Evolutionary conservation across 2,329 filamentous ascomycete genomes (phyloP).

Genomic region (Scleromitrula shiraiana): DNA sequence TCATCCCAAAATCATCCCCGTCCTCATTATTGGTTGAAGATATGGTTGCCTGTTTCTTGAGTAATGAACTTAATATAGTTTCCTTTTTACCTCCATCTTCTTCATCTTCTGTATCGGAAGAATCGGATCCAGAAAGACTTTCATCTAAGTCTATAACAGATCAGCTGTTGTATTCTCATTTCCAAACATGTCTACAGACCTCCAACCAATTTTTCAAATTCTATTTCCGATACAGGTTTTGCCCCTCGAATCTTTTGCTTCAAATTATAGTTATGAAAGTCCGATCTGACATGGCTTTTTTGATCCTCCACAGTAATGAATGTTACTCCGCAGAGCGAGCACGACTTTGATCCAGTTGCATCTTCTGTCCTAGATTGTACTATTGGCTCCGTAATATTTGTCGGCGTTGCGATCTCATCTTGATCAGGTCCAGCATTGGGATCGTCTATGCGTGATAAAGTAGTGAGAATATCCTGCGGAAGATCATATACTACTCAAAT

Average conservation of each 20-base stretch:
- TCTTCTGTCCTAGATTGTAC: slow-evolving; percentile 30
- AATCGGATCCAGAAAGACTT: slow-evolving; percentile 79
- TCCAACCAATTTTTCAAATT: slow-evolving; percentile 81
- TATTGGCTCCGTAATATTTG: slow-evolving; percentile 31
- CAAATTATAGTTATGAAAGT: slow-evolving; percentile 88
- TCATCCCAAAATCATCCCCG: slow-evolving; percentile 39
- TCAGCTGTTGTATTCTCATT: slow-evolving; percentile 12
- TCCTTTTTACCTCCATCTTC: slow-evolving; percentile 49
- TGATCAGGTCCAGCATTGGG: slow-evolving; percentile 18
- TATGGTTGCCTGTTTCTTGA: slow-evolving; percentile 77
- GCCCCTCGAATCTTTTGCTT: slow-evolving; percentile 79
- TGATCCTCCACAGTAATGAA: slow-evolving; percentile 74
- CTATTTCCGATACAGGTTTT: slow-evolving; percentile 63
- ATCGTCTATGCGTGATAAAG: slow-evolving; percentile 28
- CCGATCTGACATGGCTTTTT: slow-evolving; percentile 76
- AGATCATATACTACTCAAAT: slow-evolving; percentile 27
- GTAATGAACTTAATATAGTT: slow-evolving; percentile 63
- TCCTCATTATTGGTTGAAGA: slow-evolving; percentile 38
- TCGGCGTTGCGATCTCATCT: slow-evolving; percentile 16
- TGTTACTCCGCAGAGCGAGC: slow-evolving; percentile 67
- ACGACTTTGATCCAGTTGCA: slow-evolving; percentile 61
- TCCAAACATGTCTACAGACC: slow-evolving; percentile 17
- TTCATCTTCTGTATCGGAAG: slow-evolving; percentile 62
- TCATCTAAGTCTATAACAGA: slow-evolving; percentile 65
- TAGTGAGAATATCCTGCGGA: slow-evolving; percentile 30